Base-by-base conservation (phyloP, 805 yeast genomes). In the Hyphopichia homilentoma region DNA sequence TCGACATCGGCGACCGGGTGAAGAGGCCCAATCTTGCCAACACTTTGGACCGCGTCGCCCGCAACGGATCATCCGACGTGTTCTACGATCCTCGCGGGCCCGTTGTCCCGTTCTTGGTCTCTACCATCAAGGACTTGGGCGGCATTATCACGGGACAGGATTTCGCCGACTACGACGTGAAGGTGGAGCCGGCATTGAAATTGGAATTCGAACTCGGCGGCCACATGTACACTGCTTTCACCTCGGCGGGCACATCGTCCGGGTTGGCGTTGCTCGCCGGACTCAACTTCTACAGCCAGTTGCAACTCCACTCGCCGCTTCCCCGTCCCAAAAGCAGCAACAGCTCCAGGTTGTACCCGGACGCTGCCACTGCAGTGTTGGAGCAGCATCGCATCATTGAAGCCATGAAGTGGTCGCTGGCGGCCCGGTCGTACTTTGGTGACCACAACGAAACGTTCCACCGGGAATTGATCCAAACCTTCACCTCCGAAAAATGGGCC, bases 401-500 rank as follows among this genome's bases (percentile, higher is more conserved):
- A 58, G 63, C 84, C 3, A 86, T 90, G 95, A 90, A 90, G 57
- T 90, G 96, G 96, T 73, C 87, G 75, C 85, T 89, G 0, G 73
- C 90, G 8, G 90, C 82, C 0, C 70, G 97, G 41, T 77, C 89
- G n/a, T 74, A 86, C 44, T 68, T 90, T 16, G 97, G 97, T 0
- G 96, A 87, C 48, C 45, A 63, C 12, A 50, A 38, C 21, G 16
- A 52, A 42, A 33, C 79, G 58, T 43, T 38, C 35, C 20, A 60
- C 71, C 20, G 38, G 6, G 41, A 41, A 6, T 35, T 56, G 14
- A 68, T 78, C 18, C 39, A 53, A 0, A 65, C 72, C 30, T 73
- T 79, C 27, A 48, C 75, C 9, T 56, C 71, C 5, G 44, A 54
- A 1, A 67, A 73, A 19, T 90, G 94, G 90, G 72, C 80, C 5